Conservation (phyloP, 1,139 yeast species). For the Suhomyces bribrorum region DNA sequence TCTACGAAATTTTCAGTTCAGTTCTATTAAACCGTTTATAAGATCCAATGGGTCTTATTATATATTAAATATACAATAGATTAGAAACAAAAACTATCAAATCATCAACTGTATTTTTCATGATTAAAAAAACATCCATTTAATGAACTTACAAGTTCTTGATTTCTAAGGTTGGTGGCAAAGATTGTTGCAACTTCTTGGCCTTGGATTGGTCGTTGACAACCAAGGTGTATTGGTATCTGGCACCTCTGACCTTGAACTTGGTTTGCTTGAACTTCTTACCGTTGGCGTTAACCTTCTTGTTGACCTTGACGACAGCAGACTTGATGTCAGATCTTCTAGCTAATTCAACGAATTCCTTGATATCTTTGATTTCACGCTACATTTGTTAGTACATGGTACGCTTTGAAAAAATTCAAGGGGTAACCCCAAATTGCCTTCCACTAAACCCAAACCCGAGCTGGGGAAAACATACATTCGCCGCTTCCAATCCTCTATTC, state of each 20-base stretch:
- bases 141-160: constrained; percentile 53
- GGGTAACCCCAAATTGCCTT: too few relatives aligned
- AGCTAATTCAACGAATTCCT: constrained; percentile 96
- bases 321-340: constrained; percentile 95
- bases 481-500: too few relatives aligned
- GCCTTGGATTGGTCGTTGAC: constrained; percentile 98
- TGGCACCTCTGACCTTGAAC: constrained; percentile 98
- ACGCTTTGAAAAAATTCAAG: not conserved
- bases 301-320: constrained; percentile 89
- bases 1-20: too few relatives aligned
- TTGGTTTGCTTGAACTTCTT: constrained; percentile 90
- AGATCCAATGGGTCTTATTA: constrained; percentile 13
- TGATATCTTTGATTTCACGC: constrained; percentile 91
- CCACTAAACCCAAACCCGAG: too few relatives aligned
- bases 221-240: constrained; percentile 91
- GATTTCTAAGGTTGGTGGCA: constrained; percentile 91
- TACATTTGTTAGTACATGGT: constrained; percentile 25
- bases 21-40: constrained; percentile 12
- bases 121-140: constrained; percentile 4
- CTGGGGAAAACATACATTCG: too few relatives aligned
- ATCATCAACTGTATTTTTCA: constrained; percentile 9
- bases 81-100: constrained; percentile 14
- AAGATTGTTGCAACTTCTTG: constrained; percentile 95
- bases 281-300: constrained; percentile 83
- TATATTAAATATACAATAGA: constrained; percentile 17